phyloP scores from a whole-genome alignment of 306 rosid genomes.

The Glycine soja region DNA sequence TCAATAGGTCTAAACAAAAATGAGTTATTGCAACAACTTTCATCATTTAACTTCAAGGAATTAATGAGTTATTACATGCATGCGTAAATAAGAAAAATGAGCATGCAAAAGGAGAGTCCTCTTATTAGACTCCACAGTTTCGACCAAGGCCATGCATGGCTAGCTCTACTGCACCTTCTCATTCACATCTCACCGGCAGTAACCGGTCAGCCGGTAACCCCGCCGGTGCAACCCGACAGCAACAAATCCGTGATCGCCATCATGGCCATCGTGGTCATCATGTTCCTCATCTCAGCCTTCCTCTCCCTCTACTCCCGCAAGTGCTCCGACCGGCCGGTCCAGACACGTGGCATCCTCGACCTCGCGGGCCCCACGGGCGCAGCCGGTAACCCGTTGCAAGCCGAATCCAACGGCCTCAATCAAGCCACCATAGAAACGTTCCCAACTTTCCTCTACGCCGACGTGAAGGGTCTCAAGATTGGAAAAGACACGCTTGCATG shows the following conservation, averaged over 20 bases:
- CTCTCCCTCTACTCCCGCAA: slow-evolving; percentile 78
- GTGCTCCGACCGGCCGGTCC: slow-evolving; percentile 53
- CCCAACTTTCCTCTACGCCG: slow-evolving; percentile 74
- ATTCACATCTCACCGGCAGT: slow-evolving; percentile 19
- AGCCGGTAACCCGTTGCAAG: neutral
- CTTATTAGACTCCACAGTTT: neutral
- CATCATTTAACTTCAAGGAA: neutral
- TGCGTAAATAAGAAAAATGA: slow-evolving; percentile 2
- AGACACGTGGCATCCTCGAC: slow-evolving; percentile 19
- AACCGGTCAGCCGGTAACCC: slow-evolving; percentile 43
- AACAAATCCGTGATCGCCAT: slow-evolving; percentile 56
- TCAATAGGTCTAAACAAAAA: neutral
- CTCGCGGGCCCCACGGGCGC: slow-evolving; percentile 10
- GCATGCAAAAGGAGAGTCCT: slow-evolving; percentile 7
- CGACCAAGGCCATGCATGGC: slow-evolving; percentile 22
- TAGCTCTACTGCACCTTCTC: slow-evolving; percentile 19
- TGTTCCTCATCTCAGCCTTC: slow-evolving; percentile 68
- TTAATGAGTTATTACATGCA: slow-evolving; percentile 24
- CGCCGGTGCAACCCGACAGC: slow-evolving; percentile 2
- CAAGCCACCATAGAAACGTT: slow-evolving; percentile 63
- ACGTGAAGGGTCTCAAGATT: slow-evolving; percentile 69
- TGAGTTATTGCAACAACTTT: neutral
- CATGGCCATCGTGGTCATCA: slow-evolving; percentile 55
- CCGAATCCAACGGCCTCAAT: slow-evolving; percentile 56
- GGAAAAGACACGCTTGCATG: slow-evolving; percentile 70